These are phyloP conservation scores for Myriosclerotinia curreyana DNA, from an alignment of 2,329 filamentous ascomycete species.

Conservation along the genomic window DNA sequence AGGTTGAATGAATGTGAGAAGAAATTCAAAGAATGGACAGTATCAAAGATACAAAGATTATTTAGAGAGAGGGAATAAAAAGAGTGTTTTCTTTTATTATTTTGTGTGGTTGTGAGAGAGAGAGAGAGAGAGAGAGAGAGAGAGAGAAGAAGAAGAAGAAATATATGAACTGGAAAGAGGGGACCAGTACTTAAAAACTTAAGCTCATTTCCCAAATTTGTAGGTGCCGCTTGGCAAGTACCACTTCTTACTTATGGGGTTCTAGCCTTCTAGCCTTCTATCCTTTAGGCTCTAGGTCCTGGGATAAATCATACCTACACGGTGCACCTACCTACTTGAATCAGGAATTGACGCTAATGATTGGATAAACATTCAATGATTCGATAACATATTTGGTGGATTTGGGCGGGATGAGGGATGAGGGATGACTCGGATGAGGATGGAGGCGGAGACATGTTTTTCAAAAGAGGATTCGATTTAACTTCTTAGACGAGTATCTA, in stretches of 20 bases:
- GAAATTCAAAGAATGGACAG: constrained; percentile 34
- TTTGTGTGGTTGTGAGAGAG: background rate
- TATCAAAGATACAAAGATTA: constrained; percentile 34
- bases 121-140: background rate
- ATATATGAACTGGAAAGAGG: background rate
- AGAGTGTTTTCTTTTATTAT: constrained; percentile 9
- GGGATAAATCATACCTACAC: constrained; percentile 16
- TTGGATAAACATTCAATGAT: background rate
- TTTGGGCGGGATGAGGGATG: too few relatives aligned
- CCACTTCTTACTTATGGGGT: constrained; percentile 8
- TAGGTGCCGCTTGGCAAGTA: constrained; percentile 14
- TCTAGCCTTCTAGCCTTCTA: background rate
- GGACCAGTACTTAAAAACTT: constrained; percentile 9
- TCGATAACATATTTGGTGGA: too few relatives aligned
- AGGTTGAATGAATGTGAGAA: background rate
- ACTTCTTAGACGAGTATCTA: background rate
- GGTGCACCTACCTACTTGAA: too few relatives aligned
- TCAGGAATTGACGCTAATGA: background rate
- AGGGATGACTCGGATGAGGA: too few relatives aligned
- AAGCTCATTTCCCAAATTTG: constrained; percentile 7
- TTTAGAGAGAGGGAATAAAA: background rate
- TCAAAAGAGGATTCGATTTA: background rate
- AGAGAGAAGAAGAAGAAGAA: background rate
- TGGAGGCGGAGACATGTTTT: background rate
- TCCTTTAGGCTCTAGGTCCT: too few relatives aligned